Evolutionary conservation across 163 green algal species (phyloP).

Genomic region (Prototheca wickerhamii): DNA sequence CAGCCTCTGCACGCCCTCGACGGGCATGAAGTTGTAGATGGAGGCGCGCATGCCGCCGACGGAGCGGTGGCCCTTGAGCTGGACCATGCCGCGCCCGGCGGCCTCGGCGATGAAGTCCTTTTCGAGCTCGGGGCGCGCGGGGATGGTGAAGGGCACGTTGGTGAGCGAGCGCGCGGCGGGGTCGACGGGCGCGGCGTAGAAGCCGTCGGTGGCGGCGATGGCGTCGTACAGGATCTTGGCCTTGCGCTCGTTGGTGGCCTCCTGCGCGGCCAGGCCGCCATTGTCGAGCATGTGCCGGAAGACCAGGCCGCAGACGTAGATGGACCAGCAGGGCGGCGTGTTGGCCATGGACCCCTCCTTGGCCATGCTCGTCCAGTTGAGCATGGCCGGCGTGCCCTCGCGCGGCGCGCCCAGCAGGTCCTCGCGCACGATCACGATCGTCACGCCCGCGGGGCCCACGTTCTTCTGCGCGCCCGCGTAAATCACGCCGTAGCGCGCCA

Average conservation of each 20-base stretch:
- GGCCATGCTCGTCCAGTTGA: constrained; percentile 87
- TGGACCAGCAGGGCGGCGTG: constrained; percentile 94
- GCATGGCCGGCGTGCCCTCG: constrained; percentile 75
- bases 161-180: constrained; percentile 75
- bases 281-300: constrained; percentile 83
- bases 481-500: constrained; percentile 95
- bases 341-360: constrained; percentile 96
- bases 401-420: constrained; percentile 83
- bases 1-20: constrained; percentile 78
- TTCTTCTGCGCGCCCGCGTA: constrained; percentile 99
- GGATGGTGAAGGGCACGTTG: constrained; percentile 99
- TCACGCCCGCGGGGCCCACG: constrained; percentile 86
- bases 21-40: constrained; percentile 99
- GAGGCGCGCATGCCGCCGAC: constrained; percentile 97
- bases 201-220: constrained; percentile 81
- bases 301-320: constrained; percentile 96
- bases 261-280: constrained; percentile 64
- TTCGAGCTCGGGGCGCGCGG: constrained; percentile 79
- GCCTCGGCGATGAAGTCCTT: constrained; percentile 82
- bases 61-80: constrained; percentile 96
- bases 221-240: constrained; percentile 87
- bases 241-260: constrained; percentile 76
- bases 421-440: constrained; percentile 92
- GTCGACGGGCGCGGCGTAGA: constrained; percentile 88
- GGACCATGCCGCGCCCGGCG: constrained; percentile 57